Evolutionary conservation across 192 early-diverging fungal species (phyloP).

Genomic region (Backusella westeae): DNA sequence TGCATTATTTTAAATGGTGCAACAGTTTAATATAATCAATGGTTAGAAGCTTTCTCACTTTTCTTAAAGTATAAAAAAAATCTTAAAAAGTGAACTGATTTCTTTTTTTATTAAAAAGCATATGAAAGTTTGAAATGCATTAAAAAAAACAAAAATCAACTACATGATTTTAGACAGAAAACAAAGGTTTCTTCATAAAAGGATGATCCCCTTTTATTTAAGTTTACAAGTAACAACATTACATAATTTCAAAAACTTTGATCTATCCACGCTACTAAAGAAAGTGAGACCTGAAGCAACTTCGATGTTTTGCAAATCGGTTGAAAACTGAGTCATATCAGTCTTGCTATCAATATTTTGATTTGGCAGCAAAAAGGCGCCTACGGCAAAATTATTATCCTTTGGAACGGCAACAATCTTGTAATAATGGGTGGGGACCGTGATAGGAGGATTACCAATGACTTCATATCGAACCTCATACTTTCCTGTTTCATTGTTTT

Average conservation of each 20-base stretch:
- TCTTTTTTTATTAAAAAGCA: neutral
- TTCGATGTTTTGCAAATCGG: slow-evolving; percentile 69
- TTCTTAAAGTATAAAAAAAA: too few species aligned
- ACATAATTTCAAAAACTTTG: slow-evolving; percentile 10
- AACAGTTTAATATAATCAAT: too few species aligned
- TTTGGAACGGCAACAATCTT: slow-evolving; percentile 36
- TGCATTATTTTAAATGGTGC: too few species aligned
- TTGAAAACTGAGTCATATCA: slow-evolving; percentile 61
- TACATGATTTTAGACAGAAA: neutral
- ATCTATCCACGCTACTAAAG: slow-evolving; percentile 33
- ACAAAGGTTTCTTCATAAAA: neutral
- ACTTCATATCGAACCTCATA: slow-evolving; percentile 10
- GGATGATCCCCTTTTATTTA: neutral
- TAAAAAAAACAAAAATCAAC: too few species aligned
- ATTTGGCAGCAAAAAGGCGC: slow-evolving; percentile 85
- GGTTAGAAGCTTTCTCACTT: too few species aligned
- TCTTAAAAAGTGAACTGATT: too few species aligned
- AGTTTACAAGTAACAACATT: slow-evolving; percentile 5
- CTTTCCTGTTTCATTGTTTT: neutral
- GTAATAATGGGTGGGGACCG: slow-evolving; percentile 66
- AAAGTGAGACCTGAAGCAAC: slow-evolving; percentile 65
- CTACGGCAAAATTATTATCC: slow-evolving; percentile 44
- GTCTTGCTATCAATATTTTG: slow-evolving; percentile 54
- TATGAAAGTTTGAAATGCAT: neutral
- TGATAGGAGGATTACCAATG: slow-evolving; percentile 36